Base-by-base conservation (phyloP, 345 rosid species). In the Anastatica hierochuntica region DNA sequence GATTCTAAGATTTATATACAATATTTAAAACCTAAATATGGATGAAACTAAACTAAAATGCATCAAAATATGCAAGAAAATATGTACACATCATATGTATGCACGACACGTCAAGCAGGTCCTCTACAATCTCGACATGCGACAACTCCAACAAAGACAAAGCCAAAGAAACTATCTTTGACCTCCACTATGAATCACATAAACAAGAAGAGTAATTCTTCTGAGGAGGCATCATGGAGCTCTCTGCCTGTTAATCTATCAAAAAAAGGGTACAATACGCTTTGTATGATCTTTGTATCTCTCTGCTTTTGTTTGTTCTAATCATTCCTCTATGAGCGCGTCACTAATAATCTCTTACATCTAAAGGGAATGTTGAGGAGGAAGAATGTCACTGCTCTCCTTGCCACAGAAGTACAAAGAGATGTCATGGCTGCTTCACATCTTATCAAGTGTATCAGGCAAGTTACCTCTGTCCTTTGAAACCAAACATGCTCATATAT, bases 391-490 rank as follows among this genome's bases (percentile, higher is more conserved):
- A 84, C 96, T 63, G 65, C 79, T 55, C 42, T 64, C 47, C 74
- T 90, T 33, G 89, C 84, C 29, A 77, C 78, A 74, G 96, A 87
- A 57, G 92, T 80, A 40, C 92, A 90, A 62, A 74, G 68, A 64
- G 92, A 84, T 67, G 96, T 85, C 69, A 66, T 80, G 8, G 63
- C 61, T 49, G 82, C 92, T 49, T 63, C 84, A 45, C 58, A 70
- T 39, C 71, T 90, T 51, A 65, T 81, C 74, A 81, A 76, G 59
- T 82, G 95, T 73, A 71, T 90, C 63, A 78, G 75, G 98, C 58
- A 67, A 59, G 72, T 27, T 20, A n/a, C 26, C 26, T 35, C 14
- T n/a, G n/a, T n/a, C n/a, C n/a, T n/a, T n/a, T n/a, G n/a, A n/a
- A n/a, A n/a, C n/a, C n/a, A n/a, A n/a, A n/a, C n/a, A n/a, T n/a